A percentile compares a stretch with the other conserved stretches of the same genome.
Conservation (phyloP, 371 early-diverging fungal genomes). For the Mortierella sp. region DNA sequence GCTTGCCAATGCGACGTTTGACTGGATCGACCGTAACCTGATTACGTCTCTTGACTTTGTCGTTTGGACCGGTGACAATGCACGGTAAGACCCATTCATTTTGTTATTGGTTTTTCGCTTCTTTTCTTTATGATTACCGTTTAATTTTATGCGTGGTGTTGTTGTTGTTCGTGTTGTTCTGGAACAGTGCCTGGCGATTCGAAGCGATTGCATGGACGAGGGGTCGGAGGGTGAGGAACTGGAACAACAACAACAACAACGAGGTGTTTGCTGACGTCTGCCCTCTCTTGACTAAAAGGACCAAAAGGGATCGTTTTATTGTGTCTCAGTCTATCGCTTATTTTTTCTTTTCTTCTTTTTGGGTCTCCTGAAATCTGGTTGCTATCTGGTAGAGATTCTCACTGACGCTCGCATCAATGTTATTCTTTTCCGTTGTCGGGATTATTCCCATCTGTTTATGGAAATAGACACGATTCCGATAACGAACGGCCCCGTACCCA, state of each 20-base stretch:
- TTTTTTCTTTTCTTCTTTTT: too few species aligned
- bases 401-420: not conserved
- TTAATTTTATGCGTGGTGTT: not conserved
- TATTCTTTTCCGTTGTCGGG: not conserved
- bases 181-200: not conserved
- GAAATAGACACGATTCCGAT: slow-evolving; percentile 81
- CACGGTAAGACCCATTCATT: slow-evolving; percentile 60
- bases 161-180: not conserved
- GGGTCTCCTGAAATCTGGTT: not conserved
- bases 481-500: slow-evolving; percentile 70
- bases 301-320: too few species aligned
- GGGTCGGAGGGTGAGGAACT: not conserved
- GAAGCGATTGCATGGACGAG: not conserved
- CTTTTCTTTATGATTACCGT: not conserved
- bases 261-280: not conserved
- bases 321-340: too few species aligned
- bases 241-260: not conserved
- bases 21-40: slow-evolving; percentile 74
- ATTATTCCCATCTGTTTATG: not conserved
- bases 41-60: slow-evolving; percentile 79
- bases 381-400: not conserved
- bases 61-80: slow-evolving; percentile 86
- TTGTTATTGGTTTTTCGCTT: not conserved
- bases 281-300: not conserved
- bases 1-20: slow-evolving; percentile 77